Evolutionary conservation across 2,329 filamentous ascomycete genomes (phyloP).

Genomic region (Pseudonectria buxi): DNA sequence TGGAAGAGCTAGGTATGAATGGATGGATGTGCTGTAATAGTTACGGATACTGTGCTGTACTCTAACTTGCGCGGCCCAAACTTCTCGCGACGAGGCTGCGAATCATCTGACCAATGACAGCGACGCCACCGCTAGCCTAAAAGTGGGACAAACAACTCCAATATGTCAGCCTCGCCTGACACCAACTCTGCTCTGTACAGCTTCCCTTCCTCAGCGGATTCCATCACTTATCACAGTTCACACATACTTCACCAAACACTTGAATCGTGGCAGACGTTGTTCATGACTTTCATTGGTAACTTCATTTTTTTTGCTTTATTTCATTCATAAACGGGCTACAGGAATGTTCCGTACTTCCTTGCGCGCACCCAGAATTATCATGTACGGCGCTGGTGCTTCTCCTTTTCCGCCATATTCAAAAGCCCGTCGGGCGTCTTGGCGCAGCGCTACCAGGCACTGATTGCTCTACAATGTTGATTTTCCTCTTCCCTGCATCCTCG

Average conservation of each 20-base stretch:
- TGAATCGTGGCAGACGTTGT: no score
- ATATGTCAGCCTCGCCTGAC: not conserved
- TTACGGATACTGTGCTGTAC: constrained; percentile 15
- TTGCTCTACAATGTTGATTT: constrained; percentile 16
- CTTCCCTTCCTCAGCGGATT: no score
- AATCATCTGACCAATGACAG: constrained; percentile 20
- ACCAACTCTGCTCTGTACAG: not conserved
- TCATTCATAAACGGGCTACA: no score
- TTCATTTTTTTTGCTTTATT: no score
- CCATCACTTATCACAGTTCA: no score
- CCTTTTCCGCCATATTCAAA: constrained; percentile 18
- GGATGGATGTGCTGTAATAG: constrained; percentile 14
- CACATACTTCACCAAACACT: no score
- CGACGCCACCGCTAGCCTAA: not conserved
- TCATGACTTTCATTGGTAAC: no score
- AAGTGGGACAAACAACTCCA: constrained; percentile 14
- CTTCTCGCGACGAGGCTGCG: constrained; percentile 33
- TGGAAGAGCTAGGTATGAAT: no score
- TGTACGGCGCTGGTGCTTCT: constrained; percentile 15
- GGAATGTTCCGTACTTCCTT: constrained; percentile 6
- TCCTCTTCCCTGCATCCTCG: constrained; percentile 8
- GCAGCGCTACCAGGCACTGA: constrained; percentile 13
- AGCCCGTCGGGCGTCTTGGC: constrained; percentile 9
- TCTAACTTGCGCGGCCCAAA: no score
- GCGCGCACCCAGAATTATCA: constrained; percentile 23